Percentiles rank a stretch among this genome's conserved stretches.
These are phyloP conservation scores for Puccinia triticina DNA, from an alignment of 1,284 basidiomycete genomes.

Conservation along the genomic window DNA sequence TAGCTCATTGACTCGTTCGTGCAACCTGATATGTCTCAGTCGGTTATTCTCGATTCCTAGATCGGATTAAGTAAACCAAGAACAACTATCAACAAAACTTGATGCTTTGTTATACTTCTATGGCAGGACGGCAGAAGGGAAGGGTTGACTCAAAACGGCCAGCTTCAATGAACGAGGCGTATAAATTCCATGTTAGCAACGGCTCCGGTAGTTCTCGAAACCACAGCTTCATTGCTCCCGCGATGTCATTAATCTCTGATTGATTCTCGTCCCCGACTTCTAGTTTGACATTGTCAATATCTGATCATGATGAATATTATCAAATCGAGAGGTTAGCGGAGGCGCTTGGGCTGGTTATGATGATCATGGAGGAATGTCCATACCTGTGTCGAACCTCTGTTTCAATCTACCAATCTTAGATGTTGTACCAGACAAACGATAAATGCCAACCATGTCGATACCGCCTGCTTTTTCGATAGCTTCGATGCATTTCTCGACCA, in stretches of 20 bases:
- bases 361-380: conserved; percentile 56
- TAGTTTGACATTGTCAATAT: conserved; percentile 80
- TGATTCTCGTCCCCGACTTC: conserved; percentile 81
- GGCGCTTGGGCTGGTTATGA: conserved; percentile 19
- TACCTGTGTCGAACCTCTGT: conserved; percentile 81
- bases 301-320: conserved; percentile 62
- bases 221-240: conserved; percentile 93
- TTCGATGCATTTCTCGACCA: conserved; percentile 85
- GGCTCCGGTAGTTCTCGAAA: conserved; percentile 95
- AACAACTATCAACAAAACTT: conserved; percentile 17
- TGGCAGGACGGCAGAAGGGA: neutral
- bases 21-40: conserved; percentile 87
- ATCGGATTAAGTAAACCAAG: neutral
- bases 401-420: conserved; percentile 84
- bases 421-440: conserved; percentile 87
- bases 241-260: conserved; percentile 91
- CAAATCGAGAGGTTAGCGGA: too few relatives aligned
- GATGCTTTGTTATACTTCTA: conserved; percentile 2
- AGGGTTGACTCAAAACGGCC: conserved; percentile 67
- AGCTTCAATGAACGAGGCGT: conserved; percentile 90
- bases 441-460: conserved; percentile 82
- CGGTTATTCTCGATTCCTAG: conserved; percentile 89
- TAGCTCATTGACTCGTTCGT: conserved; percentile 95
- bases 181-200: conserved; percentile 78
- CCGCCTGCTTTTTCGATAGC: conserved; percentile 87